Evolutionary conservation across 192 early-diverging fungal species (phyloP), one percentile per base, ranked within the genome.

Genomic region (Kappamyces sp.): DNA sequence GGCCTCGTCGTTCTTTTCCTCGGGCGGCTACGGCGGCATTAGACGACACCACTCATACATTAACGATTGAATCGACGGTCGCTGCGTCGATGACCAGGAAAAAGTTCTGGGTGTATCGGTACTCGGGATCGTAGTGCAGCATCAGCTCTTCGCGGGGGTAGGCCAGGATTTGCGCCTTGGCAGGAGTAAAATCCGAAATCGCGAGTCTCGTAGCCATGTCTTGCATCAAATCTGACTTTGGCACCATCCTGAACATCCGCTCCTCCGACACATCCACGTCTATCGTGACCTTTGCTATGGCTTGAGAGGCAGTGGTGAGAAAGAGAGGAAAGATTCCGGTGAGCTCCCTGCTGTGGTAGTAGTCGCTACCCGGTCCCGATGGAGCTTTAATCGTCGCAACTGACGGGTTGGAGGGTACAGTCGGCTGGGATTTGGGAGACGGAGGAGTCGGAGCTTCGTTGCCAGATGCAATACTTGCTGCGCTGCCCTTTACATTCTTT

Each of bases 91-190:
- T 57, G 57, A 62, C 68, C 22, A 83, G 57, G 53, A 74, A 71
- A 65, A 74, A 84, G 64, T 84, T 84, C 59, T 83, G 80, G 0
- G 73, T 78, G 50, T 81, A 84, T 49, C 74, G 75, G 60, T 62
- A 84, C 11, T 71, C 71, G 0, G 68, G 47, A 57, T 84, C 82
- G 29, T 63, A 74, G 40, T 69, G 73, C 33, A 84, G 11, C 49
- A 84, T 58, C n/a, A 84, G 15, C 49, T 83, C 80, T 11, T 84
- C 81, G 6, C 54, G 54, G 5, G 81, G 77, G 63, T 74, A 83
- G 7, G 73, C 79, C 65, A 77, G 11, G 32, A 84, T 78, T 7
- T 41, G 33, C 43, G 54, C 63, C 48, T 84, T 77, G 15, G 63
- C 66, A 11, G 80, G 79, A 32, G 69, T 68, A 63, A 84, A 84